These are phyloP conservation scores for Sporothrix mexicana DNA, from an alignment of 2,329 filamentous ascomycete genomes.

Conservation along the genomic window DNA sequence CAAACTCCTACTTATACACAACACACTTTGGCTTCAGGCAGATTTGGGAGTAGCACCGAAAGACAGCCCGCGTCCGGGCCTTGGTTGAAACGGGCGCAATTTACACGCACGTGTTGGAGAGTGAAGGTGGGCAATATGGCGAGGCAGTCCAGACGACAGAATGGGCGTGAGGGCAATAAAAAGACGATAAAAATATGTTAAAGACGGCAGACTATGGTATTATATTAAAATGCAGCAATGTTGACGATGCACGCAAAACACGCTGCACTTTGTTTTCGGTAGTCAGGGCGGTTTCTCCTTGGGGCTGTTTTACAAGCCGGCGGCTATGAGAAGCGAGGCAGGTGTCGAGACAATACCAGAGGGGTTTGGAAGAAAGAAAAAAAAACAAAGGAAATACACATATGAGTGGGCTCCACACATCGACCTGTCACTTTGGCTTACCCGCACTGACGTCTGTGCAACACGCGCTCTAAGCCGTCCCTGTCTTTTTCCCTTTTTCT, in stretches of 20 bases:
- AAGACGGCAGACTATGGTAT: too few species aligned
- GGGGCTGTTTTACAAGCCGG: slow-evolving; percentile 16
- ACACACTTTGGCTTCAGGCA: slow-evolving; percentile 29
- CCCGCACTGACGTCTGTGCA: slow-evolving; percentile 31
- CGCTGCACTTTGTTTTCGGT: slow-evolving; percentile 23
- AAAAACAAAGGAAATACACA: neutral
- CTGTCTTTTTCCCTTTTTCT: neutral
- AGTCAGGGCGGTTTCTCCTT: slow-evolving; percentile 25
- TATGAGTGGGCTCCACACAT: neutral
- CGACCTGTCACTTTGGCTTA: slow-evolving; percentile 30
- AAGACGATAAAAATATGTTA: too few species aligned
- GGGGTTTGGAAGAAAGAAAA: neutral
- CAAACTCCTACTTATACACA: slow-evolving; percentile 17
- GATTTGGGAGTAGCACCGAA: slow-evolving; percentile 32
- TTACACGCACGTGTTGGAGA: slow-evolving; percentile 30
- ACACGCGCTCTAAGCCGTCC: slow-evolving; percentile 10
- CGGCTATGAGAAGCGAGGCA: slow-evolving; percentile 4
- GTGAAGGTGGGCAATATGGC: neutral
- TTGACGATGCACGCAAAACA: too few species aligned
- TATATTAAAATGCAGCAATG: too few species aligned
- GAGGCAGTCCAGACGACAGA: neutral
- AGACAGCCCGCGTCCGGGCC: slow-evolving; percentile 30
- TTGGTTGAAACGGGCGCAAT: slow-evolving; percentile 30
- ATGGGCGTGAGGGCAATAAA: too few species aligned
- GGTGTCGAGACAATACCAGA: neutral